Base-by-base conservation (phyloP, 2,329 filamentous ascomycete genomes). In the Rhytidhysteron rufulum region DNA sequence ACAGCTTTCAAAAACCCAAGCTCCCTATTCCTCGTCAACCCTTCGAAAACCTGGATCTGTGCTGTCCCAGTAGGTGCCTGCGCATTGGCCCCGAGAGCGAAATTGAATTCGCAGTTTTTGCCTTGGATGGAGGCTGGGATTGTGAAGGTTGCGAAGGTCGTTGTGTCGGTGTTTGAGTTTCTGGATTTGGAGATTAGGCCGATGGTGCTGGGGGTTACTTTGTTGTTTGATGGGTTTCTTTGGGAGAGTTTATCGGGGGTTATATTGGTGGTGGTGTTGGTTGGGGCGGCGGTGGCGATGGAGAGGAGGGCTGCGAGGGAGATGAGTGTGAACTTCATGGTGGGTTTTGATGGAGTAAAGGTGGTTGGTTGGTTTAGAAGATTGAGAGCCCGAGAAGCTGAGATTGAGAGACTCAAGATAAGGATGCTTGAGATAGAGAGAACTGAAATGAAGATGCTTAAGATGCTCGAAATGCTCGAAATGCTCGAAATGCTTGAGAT, bases 111-210 rank as follows among this genome's bases (percentile, higher is more conserved):
- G 45, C 51, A 55, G 33, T 37, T 38, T 31, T 49, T 48, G 27
- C 33, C 38, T 6, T 17, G 17, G 34, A 40, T 45, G 29, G 40
- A 27, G 27, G 10, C 13, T n/a, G 34, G 34, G 34, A 55, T 24
- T 16, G 45, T 37, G 44, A 55, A 55, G 21, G 50, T 55, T 25
- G 47, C 34, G 30, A 55, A 43, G 5, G 50, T 50, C 24, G 50
- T 53, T 35, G 50, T 48, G 42, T 55, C 51, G 37, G 39, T 18
- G 17, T 16, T 10, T 7, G 13, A 7, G 16, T 19, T 13, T 4
- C 39, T 34, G 40, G 30, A 18, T 22, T 42, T 42, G 40, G 18
- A 39, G 34, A 42, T 33, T 17, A 15, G 29, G 34, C 40, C 34
- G 16, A 25, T 37, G 22, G 20, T 15, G 17, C 30, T 19, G 25